phyloP scores from a whole-genome alignment of 192 early-diverging fungal species.

The Coemansia sp. region DNA sequence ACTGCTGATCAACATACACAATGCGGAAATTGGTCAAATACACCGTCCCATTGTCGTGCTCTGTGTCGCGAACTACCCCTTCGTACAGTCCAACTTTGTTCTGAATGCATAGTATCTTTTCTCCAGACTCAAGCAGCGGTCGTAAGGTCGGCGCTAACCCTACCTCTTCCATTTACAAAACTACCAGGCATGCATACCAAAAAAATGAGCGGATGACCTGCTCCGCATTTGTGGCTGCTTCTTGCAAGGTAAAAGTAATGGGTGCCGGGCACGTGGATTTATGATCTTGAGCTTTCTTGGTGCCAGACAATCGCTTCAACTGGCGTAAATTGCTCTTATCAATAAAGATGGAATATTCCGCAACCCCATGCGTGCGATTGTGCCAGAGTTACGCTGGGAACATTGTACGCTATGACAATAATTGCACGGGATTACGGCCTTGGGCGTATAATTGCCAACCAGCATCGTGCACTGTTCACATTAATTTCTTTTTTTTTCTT shows the following conservation, averaged over 20 bases:
- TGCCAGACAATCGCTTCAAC: too few species aligned
- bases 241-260: background rate
- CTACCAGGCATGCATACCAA: background rate
- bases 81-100: slow-evolving; percentile 50
- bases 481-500: too few species aligned
- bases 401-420: too few species aligned
- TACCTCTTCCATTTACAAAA: slow-evolving; percentile 29
- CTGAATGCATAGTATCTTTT: slow-evolving; percentile 44
- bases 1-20: slow-evolving; percentile 72
- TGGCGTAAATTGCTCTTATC: too few species aligned
- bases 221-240: background rate
- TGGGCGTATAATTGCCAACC: too few species aligned
- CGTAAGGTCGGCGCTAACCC: slow-evolving; percentile 49
- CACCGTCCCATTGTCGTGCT: slow-evolving; percentile 70
- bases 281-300: too few species aligned
- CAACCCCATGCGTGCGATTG: too few species aligned
- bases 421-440: too few species aligned
- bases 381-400: too few species aligned
- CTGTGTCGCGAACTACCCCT: slow-evolving; percentile 44
- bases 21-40: slow-evolving; percentile 75
- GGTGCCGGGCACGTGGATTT: slow-evolving; percentile 1
- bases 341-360: too few species aligned
- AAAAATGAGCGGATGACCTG: background rate
- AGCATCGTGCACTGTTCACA: too few species aligned
- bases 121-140: slow-evolving; percentile 41